Evolutionary conservation across 148 eudicot species (phyloP), one percentile per base, ranked within the genome.

Genomic region (Chenopodium suecicum): DNA sequence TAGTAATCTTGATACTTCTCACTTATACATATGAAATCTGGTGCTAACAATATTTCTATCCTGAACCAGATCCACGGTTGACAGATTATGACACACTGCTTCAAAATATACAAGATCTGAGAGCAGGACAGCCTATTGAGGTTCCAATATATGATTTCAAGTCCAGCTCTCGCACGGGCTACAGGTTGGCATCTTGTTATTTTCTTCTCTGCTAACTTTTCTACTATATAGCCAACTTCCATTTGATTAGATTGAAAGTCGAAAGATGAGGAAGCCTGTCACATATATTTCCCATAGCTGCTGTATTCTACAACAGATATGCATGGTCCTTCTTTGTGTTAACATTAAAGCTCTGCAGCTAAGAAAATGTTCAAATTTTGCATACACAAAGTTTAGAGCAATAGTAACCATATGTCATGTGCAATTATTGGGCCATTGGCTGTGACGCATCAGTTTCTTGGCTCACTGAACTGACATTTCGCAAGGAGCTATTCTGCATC

Each of bases 21-120:
- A 27, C 34, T 70, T 31, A 29, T 32, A 20, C 31, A 10, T 60
- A 16, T 74, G 7, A 25, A 69, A 3, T 62, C 32, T 70, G 12
- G 63, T 71, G 47, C 64, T 37, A 32, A 88, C 64, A 50, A 58
- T 29, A 71, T 29, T 41, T 52, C 68, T 83, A 63, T 83, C 82
- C 77, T 80, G 80, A 74, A 85, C 84, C 92, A 97, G 99, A 97
- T 82, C 99, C 99, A 65, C 93, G 98, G 77, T 81, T 97, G 89
- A 94, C 99, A 25, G 99, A 97, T 89, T 97, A 97, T 85, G 97
- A 89, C 82, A 90, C 98, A 65, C 85, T 97, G 87, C 99, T 97
- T 23, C 89, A 92, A 83, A 97, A 97, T 83, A 89, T 97, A 76
- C 87, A 75, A 83, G 95, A 89, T 68, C 78, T 94, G 62, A 94